phyloP scores from a whole-genome alignment of 78 protist genomes.

The Dictyostelium purpureum region DNA sequence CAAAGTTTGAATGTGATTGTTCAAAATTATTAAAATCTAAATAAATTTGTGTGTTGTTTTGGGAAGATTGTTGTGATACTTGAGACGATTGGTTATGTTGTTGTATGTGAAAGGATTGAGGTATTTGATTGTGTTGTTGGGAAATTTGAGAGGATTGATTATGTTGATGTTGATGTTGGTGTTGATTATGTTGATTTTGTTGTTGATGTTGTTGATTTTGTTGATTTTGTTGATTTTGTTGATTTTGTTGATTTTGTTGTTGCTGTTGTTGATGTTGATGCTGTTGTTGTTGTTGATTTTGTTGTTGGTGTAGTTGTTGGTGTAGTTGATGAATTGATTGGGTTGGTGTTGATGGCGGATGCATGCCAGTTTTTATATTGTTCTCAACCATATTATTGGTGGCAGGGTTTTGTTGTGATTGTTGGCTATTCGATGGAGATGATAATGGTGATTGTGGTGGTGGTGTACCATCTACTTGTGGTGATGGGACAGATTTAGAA shows the following conservation, averaged over 20 bases:
- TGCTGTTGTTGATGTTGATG: neutral
- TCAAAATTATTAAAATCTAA: too few species aligned
- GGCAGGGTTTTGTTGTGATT: neutral
- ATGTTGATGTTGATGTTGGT: neutral
- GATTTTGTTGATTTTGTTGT: neutral
- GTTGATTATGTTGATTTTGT: neutral
- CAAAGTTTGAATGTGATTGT: too few species aligned
- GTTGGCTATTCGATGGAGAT: neutral
- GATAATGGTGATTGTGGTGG: slow-evolving; percentile 22
- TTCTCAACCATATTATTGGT: neutral
- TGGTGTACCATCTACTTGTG: neutral
- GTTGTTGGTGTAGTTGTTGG: neutral
- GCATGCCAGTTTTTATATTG: neutral
- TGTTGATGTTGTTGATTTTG: neutral
- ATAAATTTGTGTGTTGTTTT: too few species aligned
- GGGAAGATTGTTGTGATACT: neutral
- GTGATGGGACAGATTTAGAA: neutral
- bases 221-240: neutral
- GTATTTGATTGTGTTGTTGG: neutral
- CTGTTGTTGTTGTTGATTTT: neutral
- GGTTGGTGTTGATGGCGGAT: neutral
- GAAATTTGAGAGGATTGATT: neutral
- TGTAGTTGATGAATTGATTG: neutral
- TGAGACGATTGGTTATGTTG: neutral
- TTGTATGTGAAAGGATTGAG: neutral